A percentile compares a stretch with the other conserved stretches of the same genome.
Conservation (phyloP, 257 asterid species). For the Nicotiana undulata region DNA sequence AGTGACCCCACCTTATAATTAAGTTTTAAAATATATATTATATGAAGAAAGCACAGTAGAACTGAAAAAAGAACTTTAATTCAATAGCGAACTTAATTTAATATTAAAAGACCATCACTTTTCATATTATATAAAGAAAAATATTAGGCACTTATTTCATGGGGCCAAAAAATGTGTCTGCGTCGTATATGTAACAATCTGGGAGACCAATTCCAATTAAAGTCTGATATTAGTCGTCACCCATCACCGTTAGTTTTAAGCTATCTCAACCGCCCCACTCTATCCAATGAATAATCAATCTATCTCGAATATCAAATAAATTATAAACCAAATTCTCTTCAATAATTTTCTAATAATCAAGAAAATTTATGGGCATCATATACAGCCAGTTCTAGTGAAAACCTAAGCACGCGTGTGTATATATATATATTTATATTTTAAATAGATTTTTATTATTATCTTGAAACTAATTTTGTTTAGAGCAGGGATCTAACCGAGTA, state of each 20-base stretch:
- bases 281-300: neutral
- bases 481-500: too few relatives aligned
- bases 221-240: neutral
- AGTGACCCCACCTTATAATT: neutral
- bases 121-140: neutral
- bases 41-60: neutral
- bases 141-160: neutral
- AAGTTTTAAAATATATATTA: too few relatives aligned
- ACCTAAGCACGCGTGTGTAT: neutral
- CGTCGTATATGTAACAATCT: neutral
- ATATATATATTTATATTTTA: neutral
- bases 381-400: neutral
- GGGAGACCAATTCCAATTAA: neutral
- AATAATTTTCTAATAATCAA: neutral
- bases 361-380: neutral
- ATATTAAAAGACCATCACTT: neutral
- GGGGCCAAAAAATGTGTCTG: neutral
- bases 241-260: neutral
- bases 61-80: neutral
- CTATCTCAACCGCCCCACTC: neutral
- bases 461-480: too few relatives aligned
- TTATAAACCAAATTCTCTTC: neutral
- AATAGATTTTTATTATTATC: neutral
- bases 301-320: neutral
- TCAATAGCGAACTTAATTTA: neutral